Percentiles rank a stretch among this genome's conserved stretches.
Evolutionary conservation across 2,329 filamentous ascomycete genomes (phyloP).

Genomic region (Thelonectria discophora): DNA sequence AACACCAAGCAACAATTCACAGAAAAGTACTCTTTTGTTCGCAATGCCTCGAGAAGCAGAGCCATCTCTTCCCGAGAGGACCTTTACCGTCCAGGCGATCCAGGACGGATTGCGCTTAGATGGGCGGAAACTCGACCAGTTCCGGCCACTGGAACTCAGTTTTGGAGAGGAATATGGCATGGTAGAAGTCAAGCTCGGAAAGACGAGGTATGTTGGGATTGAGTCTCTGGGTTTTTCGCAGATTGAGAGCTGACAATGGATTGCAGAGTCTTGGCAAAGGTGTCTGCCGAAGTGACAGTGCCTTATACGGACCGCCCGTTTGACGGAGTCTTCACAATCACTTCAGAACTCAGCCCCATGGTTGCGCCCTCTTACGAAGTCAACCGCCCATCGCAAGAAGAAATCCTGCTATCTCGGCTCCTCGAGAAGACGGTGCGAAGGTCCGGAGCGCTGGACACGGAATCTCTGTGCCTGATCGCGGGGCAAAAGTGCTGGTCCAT

Average conservation of each 20-base stretch:
- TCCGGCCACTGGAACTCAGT: conserved; percentile 76
- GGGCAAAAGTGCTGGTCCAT: conserved; percentile 92
- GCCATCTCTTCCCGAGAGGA: conserved; percentile 87
- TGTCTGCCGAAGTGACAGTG: conserved; percentile 87
- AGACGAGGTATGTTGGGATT: conserved; percentile 73
- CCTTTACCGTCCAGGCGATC: conserved; percentile 85
- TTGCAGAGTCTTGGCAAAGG: conserved; percentile 78
- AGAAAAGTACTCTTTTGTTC: conserved; percentile 30
- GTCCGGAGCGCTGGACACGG: conserved; percentile 91
- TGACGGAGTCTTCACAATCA: conserved; percentile 93
- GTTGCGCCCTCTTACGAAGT: conserved; percentile 89
- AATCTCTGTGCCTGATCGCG: conserved; percentile 92
- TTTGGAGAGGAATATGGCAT: conserved; percentile 94
- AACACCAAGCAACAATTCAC: conserved; percentile 24
- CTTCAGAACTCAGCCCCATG: conserved; percentile 91
- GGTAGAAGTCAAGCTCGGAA: conserved; percentile 86
- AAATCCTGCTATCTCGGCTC: conserved; percentile 85
- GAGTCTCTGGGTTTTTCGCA: neutral
- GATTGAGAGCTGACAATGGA: conserved; percentile 24
- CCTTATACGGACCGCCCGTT: conserved; percentile 90
- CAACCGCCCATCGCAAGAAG: conserved; percentile 82
- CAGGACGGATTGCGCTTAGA: conserved; percentile 84
- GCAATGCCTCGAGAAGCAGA: conserved; percentile 92
- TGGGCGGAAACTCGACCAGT: conserved; percentile 81
- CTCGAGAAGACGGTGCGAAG: conserved; percentile 95